A percentile compares a stretch with the other conserved stretches of the same genome.
Evolutionary conservation across 345 rosid species (phyloP).

Genomic region (Erysimum cheiranthoides): DNA sequence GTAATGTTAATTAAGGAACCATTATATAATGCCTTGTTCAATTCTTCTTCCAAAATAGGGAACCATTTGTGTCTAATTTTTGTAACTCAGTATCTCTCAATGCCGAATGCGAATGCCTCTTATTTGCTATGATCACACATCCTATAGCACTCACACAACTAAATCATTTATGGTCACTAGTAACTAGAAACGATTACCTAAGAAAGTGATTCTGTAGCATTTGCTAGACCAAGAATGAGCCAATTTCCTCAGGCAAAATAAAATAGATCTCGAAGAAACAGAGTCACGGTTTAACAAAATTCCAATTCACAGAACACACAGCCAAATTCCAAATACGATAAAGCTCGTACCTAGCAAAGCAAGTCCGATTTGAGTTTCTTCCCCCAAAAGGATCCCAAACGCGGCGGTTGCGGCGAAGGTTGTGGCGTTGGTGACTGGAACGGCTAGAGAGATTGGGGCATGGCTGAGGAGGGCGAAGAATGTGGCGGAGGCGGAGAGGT

Average conservation of each 20-base stretch:
- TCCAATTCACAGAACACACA: conserved; percentile 48
- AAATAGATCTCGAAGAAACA: not conserved
- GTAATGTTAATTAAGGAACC: too few relatives aligned
- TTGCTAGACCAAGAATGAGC: not conserved
- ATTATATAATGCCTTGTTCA: too few relatives aligned
- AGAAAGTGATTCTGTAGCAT: not conserved
- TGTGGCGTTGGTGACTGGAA: conserved; percentile 90
- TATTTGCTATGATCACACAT: too few relatives aligned
- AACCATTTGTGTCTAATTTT: too few relatives aligned
- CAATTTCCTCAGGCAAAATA: not conserved
- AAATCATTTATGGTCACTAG: too few relatives aligned
- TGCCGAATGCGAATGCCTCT: too few relatives aligned
- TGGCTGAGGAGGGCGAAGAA: conserved; percentile 78
- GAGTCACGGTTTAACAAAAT: not conserved
- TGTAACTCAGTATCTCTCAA: too few relatives aligned
- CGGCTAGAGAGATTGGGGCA: conserved; percentile 82
- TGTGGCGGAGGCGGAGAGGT: conserved; percentile 88
- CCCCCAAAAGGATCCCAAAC: conserved; percentile 75
- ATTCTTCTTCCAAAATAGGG: too few relatives aligned
- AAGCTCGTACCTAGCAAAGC: conserved; percentile 70
- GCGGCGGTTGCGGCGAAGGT: conserved; percentile 93
- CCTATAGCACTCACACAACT: too few relatives aligned
- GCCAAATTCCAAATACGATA: conserved; percentile 81
- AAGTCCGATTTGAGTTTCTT: conserved; percentile 61
- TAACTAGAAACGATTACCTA: not conserved